phyloP scores from a whole-genome alignment of 768 basidiomycete genomes.

The Tylopilus cervinicoccineus region DNA sequence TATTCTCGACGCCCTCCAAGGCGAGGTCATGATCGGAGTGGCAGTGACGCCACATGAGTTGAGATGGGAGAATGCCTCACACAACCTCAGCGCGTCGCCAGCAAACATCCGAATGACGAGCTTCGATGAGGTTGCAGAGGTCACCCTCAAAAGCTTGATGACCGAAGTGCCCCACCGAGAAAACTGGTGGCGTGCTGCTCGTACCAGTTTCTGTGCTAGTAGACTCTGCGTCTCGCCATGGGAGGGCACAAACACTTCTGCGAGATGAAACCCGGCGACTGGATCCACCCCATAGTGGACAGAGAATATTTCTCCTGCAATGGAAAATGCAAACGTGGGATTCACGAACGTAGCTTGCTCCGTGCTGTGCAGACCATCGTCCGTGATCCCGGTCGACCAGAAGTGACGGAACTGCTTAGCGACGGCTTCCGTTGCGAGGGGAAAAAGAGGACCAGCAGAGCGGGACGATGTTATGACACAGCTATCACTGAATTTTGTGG shows the following conservation, averaged over 20 bases:
- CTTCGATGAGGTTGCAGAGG: not conserved
- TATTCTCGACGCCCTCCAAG: slow-evolving; percentile 25
- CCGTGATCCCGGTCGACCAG: slow-evolving; percentile 25
- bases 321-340: slow-evolving; percentile 30
- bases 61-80: slow-evolving; percentile 20
- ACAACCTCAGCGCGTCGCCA: slow-evolving; percentile 29
- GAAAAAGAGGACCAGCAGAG: slow-evolving; percentile 26
- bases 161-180: slow-evolving; percentile 26
- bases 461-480: slow-evolving; percentile 15
- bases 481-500: not conserved
- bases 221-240: slow-evolving; percentile 1
- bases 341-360: slow-evolving; percentile 20
- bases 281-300: slow-evolving; percentile 31
- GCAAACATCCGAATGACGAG: slow-evolving; percentile 28
- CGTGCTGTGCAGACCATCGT: slow-evolving; percentile 18
- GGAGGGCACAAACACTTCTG: slow-evolving; percentile 20
- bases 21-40: slow-evolving; percentile 20
- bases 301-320: slow-evolving; percentile 17
- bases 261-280: slow-evolving; percentile 30
- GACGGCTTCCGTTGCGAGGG: slow-evolving; percentile 4
- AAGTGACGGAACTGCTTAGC: slow-evolving; percentile 23
- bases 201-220: slow-evolving; percentile 19
- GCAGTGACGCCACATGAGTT: slow-evolving; percentile 1
- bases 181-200: slow-evolving; percentile 19
- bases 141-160: slow-evolving; percentile 6